Percentiles rank a stretch among this genome's conserved stretches.
phyloP scores from a whole-genome alignment of 306 rosid genomes.

The Delonix regia region DNA sequence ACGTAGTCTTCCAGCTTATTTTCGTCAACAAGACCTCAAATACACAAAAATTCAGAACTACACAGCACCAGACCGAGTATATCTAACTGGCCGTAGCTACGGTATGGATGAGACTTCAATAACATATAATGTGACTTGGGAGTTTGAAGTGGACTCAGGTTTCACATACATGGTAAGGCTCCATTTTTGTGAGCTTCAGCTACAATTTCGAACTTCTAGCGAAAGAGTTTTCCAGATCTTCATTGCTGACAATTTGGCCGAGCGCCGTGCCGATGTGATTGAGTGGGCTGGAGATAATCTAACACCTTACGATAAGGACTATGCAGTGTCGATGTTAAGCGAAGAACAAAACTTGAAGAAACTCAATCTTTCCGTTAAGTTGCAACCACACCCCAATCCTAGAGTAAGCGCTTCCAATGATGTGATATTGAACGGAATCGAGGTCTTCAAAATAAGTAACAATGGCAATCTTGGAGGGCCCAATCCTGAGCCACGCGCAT shows the following conservation, averaged over 20 bases:
- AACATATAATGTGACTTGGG: slow-evolving; percentile 8
- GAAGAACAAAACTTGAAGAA: not conserved
- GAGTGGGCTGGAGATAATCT: rapidly evolving
- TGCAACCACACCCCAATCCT: not conserved
- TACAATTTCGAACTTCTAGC: rapidly evolving
- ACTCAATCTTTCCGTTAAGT: not conserved
- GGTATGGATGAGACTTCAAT: not conserved
- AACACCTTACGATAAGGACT: slow-evolving; percentile 16
- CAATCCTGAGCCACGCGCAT: not conserved
- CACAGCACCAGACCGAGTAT: not conserved
- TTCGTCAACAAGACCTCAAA: rapidly evolving
- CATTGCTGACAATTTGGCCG: not conserved
- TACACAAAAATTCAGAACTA: not conserved
- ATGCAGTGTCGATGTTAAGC: not conserved
- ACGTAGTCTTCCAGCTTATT: rapidly evolving
- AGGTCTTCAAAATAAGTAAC: not conserved
- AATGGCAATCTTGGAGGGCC: not conserved
- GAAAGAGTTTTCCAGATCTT: slow-evolving; percentile 18
- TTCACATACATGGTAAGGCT: slow-evolving; percentile 26
- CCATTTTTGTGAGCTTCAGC: slow-evolving; percentile 26
- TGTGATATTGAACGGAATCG: not conserved
- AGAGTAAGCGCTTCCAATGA: not conserved
- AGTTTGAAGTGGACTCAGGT: not conserved
- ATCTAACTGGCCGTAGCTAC: not conserved
- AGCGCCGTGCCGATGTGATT: not conserved